phyloP scores from a whole-genome alignment of 495 filamentous ascomycete genomes.

The Massariosphaeria phaeospora region DNA sequence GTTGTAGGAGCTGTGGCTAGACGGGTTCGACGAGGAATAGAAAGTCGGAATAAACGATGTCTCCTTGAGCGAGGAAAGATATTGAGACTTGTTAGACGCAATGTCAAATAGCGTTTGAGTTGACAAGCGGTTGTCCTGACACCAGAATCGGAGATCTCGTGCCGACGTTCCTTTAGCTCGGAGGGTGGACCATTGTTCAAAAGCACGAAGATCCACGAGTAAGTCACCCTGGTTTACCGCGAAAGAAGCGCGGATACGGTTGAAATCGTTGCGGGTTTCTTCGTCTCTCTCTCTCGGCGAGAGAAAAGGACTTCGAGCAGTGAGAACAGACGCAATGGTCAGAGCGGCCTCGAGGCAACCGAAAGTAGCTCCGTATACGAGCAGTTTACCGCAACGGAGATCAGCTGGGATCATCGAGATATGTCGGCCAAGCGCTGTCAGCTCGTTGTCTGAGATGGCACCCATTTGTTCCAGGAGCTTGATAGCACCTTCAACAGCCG shows the following conservation, averaged over 20 bases:
- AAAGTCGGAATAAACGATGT: slow-evolving; percentile 66
- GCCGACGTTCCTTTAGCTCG: slow-evolving; percentile 51
- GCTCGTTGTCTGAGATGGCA: slow-evolving; percentile 73
- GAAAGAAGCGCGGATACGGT: slow-evolving; percentile 71
- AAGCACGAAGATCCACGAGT: slow-evolving; percentile 78
- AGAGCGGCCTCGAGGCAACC: slow-evolving; percentile 82
- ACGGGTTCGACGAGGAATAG: slow-evolving; percentile 36
- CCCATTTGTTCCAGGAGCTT: slow-evolving; percentile 75
- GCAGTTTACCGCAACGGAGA: slow-evolving; percentile 84
- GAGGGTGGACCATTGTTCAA: slow-evolving; percentile 70
- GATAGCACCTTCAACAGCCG: slow-evolving; percentile 81
- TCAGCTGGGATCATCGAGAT: slow-evolving; percentile 93
- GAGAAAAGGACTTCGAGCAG: slow-evolving; percentile 77
- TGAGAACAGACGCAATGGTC: slow-evolving; percentile 86
- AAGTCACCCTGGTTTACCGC: slow-evolving; percentile 76
- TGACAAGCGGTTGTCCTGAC: slow-evolving; percentile 82
- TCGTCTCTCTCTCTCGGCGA: slow-evolving; percentile 51
- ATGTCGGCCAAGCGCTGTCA: slow-evolving; percentile 87
- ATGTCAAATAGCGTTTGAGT: slow-evolving; percentile 81
- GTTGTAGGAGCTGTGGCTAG: slow-evolving; percentile 37
- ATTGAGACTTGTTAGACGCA: slow-evolving; percentile 76
- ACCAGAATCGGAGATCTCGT: slow-evolving; percentile 68
- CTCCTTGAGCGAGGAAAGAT: slow-evolving; percentile 78
- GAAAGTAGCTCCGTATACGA: slow-evolving; percentile 94
- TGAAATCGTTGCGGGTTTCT: slow-evolving; percentile 74